Base-by-base conservation (phyloP, 2,329 filamentous ascomycete species). In the Monilinia laxa region DNA sequence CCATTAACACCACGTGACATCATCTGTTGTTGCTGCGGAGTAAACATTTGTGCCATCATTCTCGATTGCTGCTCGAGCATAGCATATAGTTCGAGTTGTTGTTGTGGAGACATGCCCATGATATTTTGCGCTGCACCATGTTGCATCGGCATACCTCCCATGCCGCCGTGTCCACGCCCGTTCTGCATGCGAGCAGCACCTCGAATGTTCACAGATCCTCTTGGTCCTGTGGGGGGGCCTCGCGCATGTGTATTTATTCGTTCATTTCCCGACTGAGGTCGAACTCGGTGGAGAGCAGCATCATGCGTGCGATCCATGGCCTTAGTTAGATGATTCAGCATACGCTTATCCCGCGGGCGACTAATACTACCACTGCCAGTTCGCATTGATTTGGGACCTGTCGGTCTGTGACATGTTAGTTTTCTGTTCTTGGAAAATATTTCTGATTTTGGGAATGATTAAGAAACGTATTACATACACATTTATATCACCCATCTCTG, bases 381-480 rank as follows among this genome's bases (percentile, higher is more conserved):
- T 75, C 95, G 90, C 93, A 98, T 97, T 45, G 93, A 93, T 77
- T 93, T 95, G 23, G 95, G 95, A 66, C 94, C 95, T 62, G 93
- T 98, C 12, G 95, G 95, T 75, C 94, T 97, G 42, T 55, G 35
- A 49, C 53, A 52, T 67, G 80, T 85, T 78, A 85, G 81, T 55
- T 67, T 72, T 56, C 35, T 45, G 57, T 58, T 62, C 52, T 53
- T 67, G 62, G 47, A 38, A 40, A 35, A 53, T 60, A n/a, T 55
- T 23, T 49, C 35, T 23, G 54, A 42, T 47, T 18, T 14, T 25
- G 14, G 18, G 38, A 35, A 16, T 62, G 25, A 45, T 31, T 31
- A 18, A 57, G 54, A 59, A 67, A 25, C 5, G 20, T 45, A 67
- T 67, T 56, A 82, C 87, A 74, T 86, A 90, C 85, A 78, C 85